phyloP scores from a whole-genome alignment of 768 basidiomycete genomes.

The Russula emetica region DNA sequence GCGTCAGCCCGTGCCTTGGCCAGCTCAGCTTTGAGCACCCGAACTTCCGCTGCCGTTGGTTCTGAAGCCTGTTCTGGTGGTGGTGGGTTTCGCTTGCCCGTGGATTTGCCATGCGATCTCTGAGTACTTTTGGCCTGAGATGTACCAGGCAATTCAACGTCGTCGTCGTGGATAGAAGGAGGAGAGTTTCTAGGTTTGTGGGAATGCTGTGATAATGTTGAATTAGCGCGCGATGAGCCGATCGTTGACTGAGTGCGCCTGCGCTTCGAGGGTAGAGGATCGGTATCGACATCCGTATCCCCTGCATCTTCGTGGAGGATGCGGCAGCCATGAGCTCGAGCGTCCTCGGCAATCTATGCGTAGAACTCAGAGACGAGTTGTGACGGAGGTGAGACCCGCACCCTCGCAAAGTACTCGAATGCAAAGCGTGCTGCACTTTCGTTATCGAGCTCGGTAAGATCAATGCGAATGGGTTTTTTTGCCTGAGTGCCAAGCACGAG shows the following conservation, averaged over 20 bases:
- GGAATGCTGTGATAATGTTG: background rate
- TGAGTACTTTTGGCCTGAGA: background rate
- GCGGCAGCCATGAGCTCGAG: constrained; percentile 11
- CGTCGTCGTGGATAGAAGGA: background rate
- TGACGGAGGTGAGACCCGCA: background rate
- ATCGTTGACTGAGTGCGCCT: background rate
- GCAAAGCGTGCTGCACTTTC: constrained; percentile 12
- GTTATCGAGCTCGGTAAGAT: constrained; percentile 11
- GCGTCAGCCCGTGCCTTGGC: constrained; percentile 13
- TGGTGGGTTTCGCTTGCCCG: background rate
- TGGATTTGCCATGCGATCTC: background rate
- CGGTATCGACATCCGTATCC: background rate
- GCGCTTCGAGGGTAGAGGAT: constrained; percentile 2
- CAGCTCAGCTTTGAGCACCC: constrained; percentile 17
- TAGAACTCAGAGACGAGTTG: too few relatives aligned
- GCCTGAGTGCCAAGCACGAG: constrained; percentile 15
- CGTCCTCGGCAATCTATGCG: constrained; percentile 9
- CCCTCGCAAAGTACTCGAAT: constrained; percentile 14
- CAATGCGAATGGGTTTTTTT: constrained; percentile 19
- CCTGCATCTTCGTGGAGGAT: background rate
- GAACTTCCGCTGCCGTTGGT: constrained; percentile 1
- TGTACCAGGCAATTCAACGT: too few relatives aligned
- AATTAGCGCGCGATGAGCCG: background rate
- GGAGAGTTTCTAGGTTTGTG: background rate
- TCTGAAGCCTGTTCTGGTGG: background rate